Conservation (phyloP, 257 asterid genomes). For the Jacaranda copaia region DNA sequence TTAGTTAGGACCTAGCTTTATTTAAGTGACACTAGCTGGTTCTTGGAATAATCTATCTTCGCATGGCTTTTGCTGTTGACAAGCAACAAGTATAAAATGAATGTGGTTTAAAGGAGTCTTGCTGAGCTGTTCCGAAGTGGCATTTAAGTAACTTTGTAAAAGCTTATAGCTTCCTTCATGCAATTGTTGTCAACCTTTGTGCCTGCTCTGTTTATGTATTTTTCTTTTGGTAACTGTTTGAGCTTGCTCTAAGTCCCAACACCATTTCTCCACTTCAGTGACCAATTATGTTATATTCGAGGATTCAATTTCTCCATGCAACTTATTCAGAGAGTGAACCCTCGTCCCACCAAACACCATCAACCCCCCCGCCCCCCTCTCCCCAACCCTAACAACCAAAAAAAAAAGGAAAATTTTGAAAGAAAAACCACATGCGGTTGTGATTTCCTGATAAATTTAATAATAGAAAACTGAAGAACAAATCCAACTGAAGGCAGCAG, state of each 20-base stretch:
- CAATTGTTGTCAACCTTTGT: no score
- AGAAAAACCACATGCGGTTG: neutral
- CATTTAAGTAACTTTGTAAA: neutral
- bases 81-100: no score
- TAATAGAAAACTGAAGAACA: slow-evolving; percentile 25
- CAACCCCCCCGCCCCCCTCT: no score
- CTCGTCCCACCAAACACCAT: neutral
- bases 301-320: slow-evolving; percentile 2
- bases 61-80: no score
- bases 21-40: no score
- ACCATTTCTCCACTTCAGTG: neutral
- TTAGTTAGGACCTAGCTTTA: no score
- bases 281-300: neutral
- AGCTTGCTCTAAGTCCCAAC: neutral
- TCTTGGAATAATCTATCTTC: no score
- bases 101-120: no score
- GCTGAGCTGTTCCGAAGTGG: no score
- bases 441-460: neutral
- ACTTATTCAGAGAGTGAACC: neutral
- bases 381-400: no score
- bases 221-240: neutral
- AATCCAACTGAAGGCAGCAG: slow-evolving; percentile 34
- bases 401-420: no score
- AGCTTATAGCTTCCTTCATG: neutral
- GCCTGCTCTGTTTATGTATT: neutral